Evolutionary conservation across 257 asterid genomes (phyloP).

Genomic region (Ligustrum vulgare): DNA sequence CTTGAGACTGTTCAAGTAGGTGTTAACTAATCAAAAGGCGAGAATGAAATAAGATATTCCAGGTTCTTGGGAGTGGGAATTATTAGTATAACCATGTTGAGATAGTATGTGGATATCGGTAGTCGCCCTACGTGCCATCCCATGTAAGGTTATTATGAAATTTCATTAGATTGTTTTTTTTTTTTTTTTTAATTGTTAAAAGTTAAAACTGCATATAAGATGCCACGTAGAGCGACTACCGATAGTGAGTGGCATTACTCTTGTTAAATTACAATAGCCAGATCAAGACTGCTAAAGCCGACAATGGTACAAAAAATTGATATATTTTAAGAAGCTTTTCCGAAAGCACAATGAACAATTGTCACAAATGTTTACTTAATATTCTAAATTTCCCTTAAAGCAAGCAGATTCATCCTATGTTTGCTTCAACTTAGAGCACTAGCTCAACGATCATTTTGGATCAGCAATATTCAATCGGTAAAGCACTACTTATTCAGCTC

Average conservation of each 20-base stretch:
- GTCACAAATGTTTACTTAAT: not conserved
- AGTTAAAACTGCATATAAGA: no score
- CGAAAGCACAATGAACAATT: not conserved
- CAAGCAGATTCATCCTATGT: not conserved
- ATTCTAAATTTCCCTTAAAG: not conserved
- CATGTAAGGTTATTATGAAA: no score
- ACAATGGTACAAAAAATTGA: not conserved
- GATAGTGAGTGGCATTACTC: no score
- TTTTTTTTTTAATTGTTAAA: no score
- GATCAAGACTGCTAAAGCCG: not conserved
- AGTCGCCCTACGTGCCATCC: no score
- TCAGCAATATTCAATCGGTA: not conserved
- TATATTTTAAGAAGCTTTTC: not conserved
- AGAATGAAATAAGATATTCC: not conserved
- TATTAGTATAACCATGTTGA: not conserved
- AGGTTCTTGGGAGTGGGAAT: not conserved
- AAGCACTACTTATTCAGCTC: not conserved
- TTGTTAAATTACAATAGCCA: conserved; percentile 1
- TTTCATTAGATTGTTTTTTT: no score
- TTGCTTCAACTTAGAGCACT: not conserved
- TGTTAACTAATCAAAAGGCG: not conserved
- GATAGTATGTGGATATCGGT: not conserved
- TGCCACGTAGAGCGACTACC: no score
- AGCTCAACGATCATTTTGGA: not conserved
- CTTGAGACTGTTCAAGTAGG: not conserved